phyloP scores from a whole-genome alignment of 2,329 filamentous ascomycete species.

The Berkeleyomyces rouxiae region DNA sequence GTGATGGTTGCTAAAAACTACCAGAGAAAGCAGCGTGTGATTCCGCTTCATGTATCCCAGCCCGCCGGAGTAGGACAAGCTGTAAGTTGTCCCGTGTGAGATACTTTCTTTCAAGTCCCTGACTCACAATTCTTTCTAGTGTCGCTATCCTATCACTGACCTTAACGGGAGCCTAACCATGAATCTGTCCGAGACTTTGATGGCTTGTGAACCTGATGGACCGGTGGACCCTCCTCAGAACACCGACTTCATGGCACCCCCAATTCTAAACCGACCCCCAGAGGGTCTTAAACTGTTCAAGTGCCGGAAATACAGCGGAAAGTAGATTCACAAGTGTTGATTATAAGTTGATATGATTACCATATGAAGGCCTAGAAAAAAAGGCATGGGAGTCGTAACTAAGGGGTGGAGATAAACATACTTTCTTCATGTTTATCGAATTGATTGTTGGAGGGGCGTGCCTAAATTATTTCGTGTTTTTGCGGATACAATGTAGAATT shows the following conservation, averaged over 20 bases:
- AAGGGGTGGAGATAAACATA: too few relatives aligned
- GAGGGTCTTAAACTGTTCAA: constrained; percentile 5
- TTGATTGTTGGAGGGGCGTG: too few relatives aligned
- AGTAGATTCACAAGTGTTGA: background rate
- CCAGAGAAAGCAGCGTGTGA: background rate
- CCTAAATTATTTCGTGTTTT: too few relatives aligned
- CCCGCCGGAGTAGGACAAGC: constrained; percentile 6
- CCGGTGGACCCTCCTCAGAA: background rate
- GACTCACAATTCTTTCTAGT: background rate
- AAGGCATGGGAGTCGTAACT: too few relatives aligned
- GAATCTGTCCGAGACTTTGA: constrained; percentile 3
- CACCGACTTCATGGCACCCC: background rate
- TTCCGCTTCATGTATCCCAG: background rate
- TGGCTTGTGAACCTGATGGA: background rate
- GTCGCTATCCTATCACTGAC: constrained; percentile 2
- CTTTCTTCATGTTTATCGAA: too few relatives aligned
- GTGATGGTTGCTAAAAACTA: background rate
- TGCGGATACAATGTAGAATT: too few relatives aligned
- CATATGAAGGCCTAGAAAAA: too few relatives aligned
- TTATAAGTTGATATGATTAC: background rate
- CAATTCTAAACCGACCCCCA: background rate
- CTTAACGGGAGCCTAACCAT: background rate
- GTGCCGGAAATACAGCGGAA: background rate
- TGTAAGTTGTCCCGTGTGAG: constrained; percentile 5
- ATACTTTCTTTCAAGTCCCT: too few relatives aligned